These are phyloP conservation scores for Pseudoneurospora amorphoporcata DNA, from an alignment of 495 filamentous ascomycete species.

Conservation along the genomic window DNA sequence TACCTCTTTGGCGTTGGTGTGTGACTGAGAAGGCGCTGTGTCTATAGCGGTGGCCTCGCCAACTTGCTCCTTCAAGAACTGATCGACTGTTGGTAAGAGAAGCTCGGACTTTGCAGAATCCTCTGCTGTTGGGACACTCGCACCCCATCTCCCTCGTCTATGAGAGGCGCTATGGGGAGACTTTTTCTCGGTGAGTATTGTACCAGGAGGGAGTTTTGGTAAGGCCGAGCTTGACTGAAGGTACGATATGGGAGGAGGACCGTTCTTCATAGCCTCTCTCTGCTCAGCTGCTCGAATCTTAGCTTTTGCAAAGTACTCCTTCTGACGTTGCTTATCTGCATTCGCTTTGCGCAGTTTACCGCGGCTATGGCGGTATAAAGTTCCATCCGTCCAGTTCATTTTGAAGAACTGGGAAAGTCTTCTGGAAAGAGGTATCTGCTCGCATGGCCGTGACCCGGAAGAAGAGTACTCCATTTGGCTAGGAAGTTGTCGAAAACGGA, in stretches of 20 bases:
- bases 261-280: slow-evolving; percentile 7
- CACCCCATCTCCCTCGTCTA: neutral
- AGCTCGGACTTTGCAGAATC: neutral
- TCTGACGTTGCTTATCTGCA: slow-evolving; percentile 21
- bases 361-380: slow-evolving; percentile 27
- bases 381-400: slow-evolving; percentile 41
- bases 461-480: neutral
- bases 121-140: neutral
- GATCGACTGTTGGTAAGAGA: slow-evolving; percentile 7
- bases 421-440: neutral
- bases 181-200: neutral
- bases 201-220: slow-evolving; percentile 3
- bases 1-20: slow-evolving; percentile 1
- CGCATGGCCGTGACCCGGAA: neutral
- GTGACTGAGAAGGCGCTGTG: neutral
- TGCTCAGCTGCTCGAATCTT: slow-evolving; percentile 14
- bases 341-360: slow-evolving; percentile 24
- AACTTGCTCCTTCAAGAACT: slow-evolving; percentile 9
- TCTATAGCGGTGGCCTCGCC: neutral
- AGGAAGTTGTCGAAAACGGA: neutral
- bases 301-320: slow-evolving; percentile 31
- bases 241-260: slow-evolving; percentile 3
- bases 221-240: neutral
- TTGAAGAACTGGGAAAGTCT: neutral
- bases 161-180: neutral